Evolutionary conservation across 306 rosid genomes (phyloP).

Genomic region (Cicer pinnatifidum): DNA sequence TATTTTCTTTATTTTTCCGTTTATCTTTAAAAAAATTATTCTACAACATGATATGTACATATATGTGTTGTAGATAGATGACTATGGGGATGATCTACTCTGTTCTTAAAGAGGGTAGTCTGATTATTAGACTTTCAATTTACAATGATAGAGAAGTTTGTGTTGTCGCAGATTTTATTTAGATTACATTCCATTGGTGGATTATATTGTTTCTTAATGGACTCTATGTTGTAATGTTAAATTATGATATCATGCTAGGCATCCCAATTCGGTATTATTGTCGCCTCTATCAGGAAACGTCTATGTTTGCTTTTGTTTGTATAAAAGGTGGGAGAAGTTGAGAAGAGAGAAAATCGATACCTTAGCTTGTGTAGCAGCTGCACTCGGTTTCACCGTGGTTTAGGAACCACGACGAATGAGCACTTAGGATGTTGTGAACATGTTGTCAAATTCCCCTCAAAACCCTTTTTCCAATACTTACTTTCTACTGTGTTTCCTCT

Average conservation of each 20-base stretch:
- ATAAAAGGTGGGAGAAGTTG: neutral
- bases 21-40: neutral
- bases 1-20: conserved; percentile 27
- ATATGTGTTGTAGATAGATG: conserved; percentile 55
- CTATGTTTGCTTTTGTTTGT: neutral
- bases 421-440: neutral
- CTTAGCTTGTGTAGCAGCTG: neutral
- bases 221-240: neutral
- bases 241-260: neutral
- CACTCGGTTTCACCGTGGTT: neutral
- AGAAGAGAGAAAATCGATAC: neutral
- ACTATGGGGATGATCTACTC: conserved; percentile 45
- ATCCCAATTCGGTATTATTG: conserved; percentile 1
- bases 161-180: conserved; percentile 48
- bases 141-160: conserved; percentile 45
- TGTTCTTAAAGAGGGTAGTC: conserved; percentile 32
- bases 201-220: conserved; percentile 30
- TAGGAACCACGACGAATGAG: neutral
- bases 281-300: conserved; percentile 9
- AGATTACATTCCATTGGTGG: conserved; percentile 42
- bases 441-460: neutral
- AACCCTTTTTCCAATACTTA: neutral
- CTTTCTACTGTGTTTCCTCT: neutral
- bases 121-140: conserved; percentile 33
- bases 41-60: conserved; percentile 57